These are phyloP conservation scores for Hygrocybe coccinea DNA, from an alignment of 768 basidiomycete genomes.

Conservation along the genomic window DNA sequence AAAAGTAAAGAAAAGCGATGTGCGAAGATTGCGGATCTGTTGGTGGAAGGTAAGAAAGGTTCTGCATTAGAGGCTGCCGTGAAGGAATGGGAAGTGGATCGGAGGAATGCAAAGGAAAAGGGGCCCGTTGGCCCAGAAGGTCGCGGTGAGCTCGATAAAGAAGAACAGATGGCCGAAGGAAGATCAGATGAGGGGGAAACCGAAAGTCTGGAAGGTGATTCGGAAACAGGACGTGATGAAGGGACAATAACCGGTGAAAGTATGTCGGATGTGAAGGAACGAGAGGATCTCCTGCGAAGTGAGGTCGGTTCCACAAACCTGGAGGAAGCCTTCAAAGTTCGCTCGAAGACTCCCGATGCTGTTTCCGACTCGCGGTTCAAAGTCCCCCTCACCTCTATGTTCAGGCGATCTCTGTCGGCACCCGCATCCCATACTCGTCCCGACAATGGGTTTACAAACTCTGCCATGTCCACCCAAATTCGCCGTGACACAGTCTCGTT, in stretches of 20 bases:
- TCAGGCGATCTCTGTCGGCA: constrained; percentile 59
- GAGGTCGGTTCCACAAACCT: not conserved
- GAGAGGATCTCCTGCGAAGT: not conserved
- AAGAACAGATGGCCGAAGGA: not conserved
- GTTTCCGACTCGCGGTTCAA: constrained; percentile 4
- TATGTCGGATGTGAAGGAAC: not conserved
- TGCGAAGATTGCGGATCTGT: constrained; percentile 61
- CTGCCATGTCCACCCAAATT: constrained; percentile 11
- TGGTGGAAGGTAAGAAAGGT: constrained; percentile 65
- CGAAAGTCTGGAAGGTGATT: constrained; percentile 1
- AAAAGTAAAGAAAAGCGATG: constrained; percentile 44
- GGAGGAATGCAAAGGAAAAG: constrained; percentile 14
- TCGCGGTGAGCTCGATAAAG: not conserved
- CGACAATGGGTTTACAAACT: not conserved
- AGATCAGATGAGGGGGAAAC: constrained; percentile 15
- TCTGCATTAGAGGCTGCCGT: constrained; percentile 57
- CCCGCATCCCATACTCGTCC: constrained; percentile 33
- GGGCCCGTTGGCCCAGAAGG: not conserved
- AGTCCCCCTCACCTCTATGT: constrained; percentile 58
- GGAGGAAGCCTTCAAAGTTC: not conserved
- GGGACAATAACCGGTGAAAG: not conserved
- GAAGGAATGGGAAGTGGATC: constrained; percentile 50
- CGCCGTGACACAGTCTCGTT: constrained; percentile 30
- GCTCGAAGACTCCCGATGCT: constrained; percentile 5
- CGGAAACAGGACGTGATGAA: not conserved